Base-by-base conservation (phyloP, 257 asterid genomes). In the Leonotis leonurus region DNA sequence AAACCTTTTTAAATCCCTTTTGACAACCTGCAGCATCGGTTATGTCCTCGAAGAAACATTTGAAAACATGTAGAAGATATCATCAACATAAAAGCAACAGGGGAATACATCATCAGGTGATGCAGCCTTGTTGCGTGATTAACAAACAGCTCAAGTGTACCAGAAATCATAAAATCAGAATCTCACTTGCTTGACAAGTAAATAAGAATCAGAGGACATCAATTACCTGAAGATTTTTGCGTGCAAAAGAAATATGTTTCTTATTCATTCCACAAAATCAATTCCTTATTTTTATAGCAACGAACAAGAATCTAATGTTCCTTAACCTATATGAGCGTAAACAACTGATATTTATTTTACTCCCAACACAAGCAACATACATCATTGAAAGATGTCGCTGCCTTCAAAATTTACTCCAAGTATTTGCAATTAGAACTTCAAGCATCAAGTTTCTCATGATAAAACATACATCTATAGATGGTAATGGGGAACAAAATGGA, bases 11-110 rank as follows among this genome's bases (percentile, higher is more conserved):
- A 92, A 79, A 77, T 89, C 96, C 62, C 86, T 89, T 68, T 83
- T 92, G 26, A 92, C 81, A 70, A 92, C 94, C 63, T 94, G 76
- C 78, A 92, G 57, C 97, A 92, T 92, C 96, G 0, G 99, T 86
- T 55, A 83, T 67, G 41, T 74, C 89, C 54, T 49, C 33, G 64
- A 94, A 85, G 65, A 84, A 89, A 58, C 63, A 80, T 75, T 86
- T 92, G 85, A 89, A 92, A 75, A 83, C 97, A 97, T 92, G 65
- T 45, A 71, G 26, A 60, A 24, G 35, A 61, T 29, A 68, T 3
- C 16, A 68, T n/a, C 6, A 75, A 27, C 24, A 45, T 32, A 70
- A 48, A 46, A 56, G 26, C 25, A 52, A 55, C 52, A 32, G 8
- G 16, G 50, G 27, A 35, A 17, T 36, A n/a, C n/a, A 52, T 12